phyloP scores from a whole-genome alignment of 75 land plant species.

The Sequoia sempervirens region DNA sequence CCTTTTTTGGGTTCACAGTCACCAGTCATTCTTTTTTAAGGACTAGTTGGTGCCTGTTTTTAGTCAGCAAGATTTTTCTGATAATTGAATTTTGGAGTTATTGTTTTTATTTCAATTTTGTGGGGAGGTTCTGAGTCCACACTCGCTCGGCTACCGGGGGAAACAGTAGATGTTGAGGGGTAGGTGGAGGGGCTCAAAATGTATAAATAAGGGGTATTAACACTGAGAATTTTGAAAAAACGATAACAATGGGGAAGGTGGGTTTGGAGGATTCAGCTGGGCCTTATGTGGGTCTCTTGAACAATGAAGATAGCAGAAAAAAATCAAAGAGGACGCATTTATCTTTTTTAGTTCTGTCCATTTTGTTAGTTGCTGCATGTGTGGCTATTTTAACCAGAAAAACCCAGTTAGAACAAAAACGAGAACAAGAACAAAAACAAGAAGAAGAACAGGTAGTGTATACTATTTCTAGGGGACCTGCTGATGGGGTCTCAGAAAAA shows the following conservation, averaged over 20 bases:
- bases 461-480: background rate
- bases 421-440: background rate
- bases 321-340: background rate
- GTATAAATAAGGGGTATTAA: background rate
- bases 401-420: background rate
- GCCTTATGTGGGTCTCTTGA: background rate
- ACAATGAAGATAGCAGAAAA: background rate
- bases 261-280: slow-evolving; percentile 3
- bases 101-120: background rate
- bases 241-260: background rate
- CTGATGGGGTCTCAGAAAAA: slow-evolving; percentile 2
- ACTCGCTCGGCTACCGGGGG: background rate
- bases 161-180: background rate
- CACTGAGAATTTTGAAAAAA: background rate
- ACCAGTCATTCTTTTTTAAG: background rate
- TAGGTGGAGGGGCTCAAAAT: background rate
- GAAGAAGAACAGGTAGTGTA: background rate
- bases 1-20: no score
- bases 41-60: background rate
- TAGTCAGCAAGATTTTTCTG: background rate
- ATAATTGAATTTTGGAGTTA: background rate
- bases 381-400: background rate
- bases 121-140: background rate
- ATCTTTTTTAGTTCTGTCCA: background rate
- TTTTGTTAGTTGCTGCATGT: background rate